phyloP scores from a whole-genome alignment of 192 early-diverging fungal genomes.

The Phlyctochytrium arcticum region DNA sequence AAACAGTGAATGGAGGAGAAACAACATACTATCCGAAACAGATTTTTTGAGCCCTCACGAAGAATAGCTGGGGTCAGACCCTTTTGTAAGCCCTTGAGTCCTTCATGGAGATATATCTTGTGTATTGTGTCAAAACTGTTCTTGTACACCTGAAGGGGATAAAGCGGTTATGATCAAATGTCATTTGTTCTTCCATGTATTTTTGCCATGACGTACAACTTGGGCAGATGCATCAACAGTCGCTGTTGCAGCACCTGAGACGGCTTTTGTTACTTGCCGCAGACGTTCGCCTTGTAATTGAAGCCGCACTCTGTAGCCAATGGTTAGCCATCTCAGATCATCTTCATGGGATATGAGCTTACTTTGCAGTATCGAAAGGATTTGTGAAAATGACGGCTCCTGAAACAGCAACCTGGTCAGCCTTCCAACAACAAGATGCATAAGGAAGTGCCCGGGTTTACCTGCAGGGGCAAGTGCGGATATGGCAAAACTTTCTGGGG shows the following conservation, averaged over 20 bases:
- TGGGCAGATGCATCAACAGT: conserved; percentile 4
- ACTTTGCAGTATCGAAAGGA: conserved; percentile 76
- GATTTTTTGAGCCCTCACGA: conserved; percentile 68
- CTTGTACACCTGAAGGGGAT: conserved; percentile 59
- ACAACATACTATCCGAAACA: conserved; percentile 59
- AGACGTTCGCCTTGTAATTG: conserved; percentile 64
- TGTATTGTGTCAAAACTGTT: conserved; percentile 61
- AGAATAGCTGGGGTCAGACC: conserved; percentile 68
- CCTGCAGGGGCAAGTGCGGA: conserved; percentile 60
- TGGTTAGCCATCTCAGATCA: neutral
- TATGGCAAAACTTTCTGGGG: conserved; percentile 58
- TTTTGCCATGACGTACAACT: conserved; percentile 11
- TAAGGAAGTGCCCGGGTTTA: conserved; percentile 9
- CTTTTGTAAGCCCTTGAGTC: conserved; percentile 66
- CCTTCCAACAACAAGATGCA: neutral
- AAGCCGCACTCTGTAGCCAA: conserved; percentile 46
- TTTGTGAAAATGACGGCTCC: conserved; percentile 72
- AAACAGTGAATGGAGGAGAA: neutral
- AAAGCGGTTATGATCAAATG: neutral
- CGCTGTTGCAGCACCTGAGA: conserved; percentile 3
- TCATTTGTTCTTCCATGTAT: neutral
- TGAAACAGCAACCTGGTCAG: conserved; percentile 12
- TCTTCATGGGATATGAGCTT: neutral
- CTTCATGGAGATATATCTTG: conserved; percentile 65
- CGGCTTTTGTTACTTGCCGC: conserved; percentile 30